A percentile compares a stretch with the other conserved stretches of the same genome.
phyloP scores from a whole-genome alignment of 192 early-diverging fungal species.

The Gaertneriomyces semiglobifer region DNA sequence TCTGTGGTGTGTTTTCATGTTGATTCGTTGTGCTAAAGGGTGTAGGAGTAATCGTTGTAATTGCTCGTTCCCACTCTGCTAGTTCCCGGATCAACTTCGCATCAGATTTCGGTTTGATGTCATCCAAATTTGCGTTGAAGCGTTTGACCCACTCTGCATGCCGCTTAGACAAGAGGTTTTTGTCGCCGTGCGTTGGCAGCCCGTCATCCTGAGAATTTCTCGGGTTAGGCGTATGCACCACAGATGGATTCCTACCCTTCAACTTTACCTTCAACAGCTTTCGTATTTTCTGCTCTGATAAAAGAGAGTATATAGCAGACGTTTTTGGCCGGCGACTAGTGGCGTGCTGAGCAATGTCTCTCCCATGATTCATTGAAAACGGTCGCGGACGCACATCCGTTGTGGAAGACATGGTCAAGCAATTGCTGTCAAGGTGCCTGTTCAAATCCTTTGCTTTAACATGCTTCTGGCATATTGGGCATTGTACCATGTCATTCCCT shows the following conservation, averaged over 20 bases:
- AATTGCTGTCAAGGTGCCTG: conserved; percentile 37
- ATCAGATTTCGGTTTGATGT: background rate
- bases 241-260: background rate
- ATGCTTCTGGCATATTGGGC: conserved; percentile 36
- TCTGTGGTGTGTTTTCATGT: conserved; percentile 12
- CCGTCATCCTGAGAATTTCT: conserved; percentile 6
- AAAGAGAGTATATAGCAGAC: conserved; percentile 12
- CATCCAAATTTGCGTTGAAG: conserved; percentile 32
- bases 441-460: conserved; percentile 29
- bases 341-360: background rate
- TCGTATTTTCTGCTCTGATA: conserved; percentile 11
- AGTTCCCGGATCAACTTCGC: conserved; percentile 10
- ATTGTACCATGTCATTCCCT: conserved; percentile 22
- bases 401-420: background rate
- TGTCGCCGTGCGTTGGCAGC: conserved; percentile 17
- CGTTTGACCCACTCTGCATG: conserved; percentile 29
- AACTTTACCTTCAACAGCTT: conserved; percentile 12
- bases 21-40: conserved; percentile 8
- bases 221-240: background rate
- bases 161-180: conserved; percentile 4
- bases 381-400: background rate
- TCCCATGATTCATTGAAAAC: background rate
- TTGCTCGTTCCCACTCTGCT: conserved; percentile 23
- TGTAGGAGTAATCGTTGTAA: background rate
- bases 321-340: conserved; percentile 9